phyloP scores from a whole-genome alignment of 225 moss, liverwort and hornwort species.

The Takakia lepidozioides region DNA sequence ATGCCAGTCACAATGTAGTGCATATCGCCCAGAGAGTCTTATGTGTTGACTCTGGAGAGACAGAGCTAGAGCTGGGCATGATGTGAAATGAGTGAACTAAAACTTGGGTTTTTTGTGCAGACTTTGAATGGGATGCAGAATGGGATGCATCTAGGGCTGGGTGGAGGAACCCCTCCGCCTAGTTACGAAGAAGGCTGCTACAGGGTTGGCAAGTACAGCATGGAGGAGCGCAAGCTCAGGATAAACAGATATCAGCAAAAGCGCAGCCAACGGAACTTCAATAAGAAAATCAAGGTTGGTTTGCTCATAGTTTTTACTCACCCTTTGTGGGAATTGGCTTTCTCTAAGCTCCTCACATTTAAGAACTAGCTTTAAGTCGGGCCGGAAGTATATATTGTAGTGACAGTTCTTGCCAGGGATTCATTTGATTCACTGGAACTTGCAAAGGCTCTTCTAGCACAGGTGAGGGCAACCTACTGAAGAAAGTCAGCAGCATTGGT shows the following conservation, averaged over 20 bases:
- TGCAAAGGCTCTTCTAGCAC: not conserved
- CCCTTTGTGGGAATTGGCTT: not conserved
- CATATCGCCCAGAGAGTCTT: too few species aligned
- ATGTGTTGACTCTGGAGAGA: too few species aligned
- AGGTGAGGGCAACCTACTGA: not conserved
- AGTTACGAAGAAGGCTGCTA: conserved; percentile 82
- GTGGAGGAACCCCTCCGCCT: conserved; percentile 61
- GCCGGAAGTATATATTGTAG: too few species aligned
- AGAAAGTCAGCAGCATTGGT: too few species aligned
- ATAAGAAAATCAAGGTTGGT: conserved; percentile 94
- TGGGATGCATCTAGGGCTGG: conserved; percentile 57
- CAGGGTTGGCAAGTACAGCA: conserved; percentile 79
- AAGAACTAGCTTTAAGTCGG: too few species aligned
- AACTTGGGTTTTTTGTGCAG: conserved; percentile 4
- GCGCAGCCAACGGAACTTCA: conserved; percentile 90
- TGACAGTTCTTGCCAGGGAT: not conserved
- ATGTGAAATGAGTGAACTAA: not conserved
- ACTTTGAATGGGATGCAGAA: conserved; percentile 42
- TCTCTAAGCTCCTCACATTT: not conserved
- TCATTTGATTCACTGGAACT: not conserved
- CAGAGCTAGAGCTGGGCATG: too few species aligned
- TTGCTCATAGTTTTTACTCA: not conserved
- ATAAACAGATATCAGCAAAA: conserved; percentile 97
- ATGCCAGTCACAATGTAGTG: too few species aligned
- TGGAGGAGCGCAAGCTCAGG: conserved; percentile 93